Percentiles rank a stretch among this genome's conserved stretches.
Evolutionary conservation across 768 basidiomycete species (phyloP).

Genomic region (Suillus subaureus): DNA sequence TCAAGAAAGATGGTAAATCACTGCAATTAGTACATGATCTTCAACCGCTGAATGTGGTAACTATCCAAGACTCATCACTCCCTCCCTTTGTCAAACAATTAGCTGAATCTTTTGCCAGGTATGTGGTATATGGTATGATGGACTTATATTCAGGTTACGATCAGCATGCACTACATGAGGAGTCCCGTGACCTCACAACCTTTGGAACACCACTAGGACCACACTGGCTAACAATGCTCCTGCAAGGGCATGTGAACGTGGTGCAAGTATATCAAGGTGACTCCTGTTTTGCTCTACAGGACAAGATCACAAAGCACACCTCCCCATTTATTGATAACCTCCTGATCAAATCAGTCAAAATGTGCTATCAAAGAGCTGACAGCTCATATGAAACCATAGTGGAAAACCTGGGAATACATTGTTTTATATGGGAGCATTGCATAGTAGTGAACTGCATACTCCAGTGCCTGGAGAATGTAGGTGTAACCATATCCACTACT

Average conservation of each 20-base stretch:
- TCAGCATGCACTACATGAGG: slow-evolving; percentile 28
- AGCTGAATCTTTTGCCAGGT: slow-evolving; percentile 35
- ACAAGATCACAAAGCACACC: too few species aligned
- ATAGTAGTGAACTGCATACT: slow-evolving; percentile 8
- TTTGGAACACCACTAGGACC: slow-evolving; percentile 43
- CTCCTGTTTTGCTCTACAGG: slow-evolving; percentile 17
- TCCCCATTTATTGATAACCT: too few species aligned
- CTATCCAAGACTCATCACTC: slow-evolving; percentile 34
- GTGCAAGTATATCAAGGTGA: slow-evolving; percentile 34
- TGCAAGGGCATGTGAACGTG: too few species aligned
- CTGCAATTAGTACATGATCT: too few species aligned
- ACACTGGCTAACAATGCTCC: slow-evolving; percentile 1
- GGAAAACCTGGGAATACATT: too few species aligned
- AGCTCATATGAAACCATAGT: too few species aligned
- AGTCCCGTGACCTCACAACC: slow-evolving; percentile 40
- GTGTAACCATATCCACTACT: too few species aligned
- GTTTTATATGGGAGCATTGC: too few species aligned
- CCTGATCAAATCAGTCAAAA: too few species aligned
- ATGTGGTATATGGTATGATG: slow-evolving; percentile 31
- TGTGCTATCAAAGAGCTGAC: too few species aligned
- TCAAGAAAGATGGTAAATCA: too few species aligned
- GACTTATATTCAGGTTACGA: slow-evolving; percentile 43
- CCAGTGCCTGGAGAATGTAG: slow-evolving; percentile 35
- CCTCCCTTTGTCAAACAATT: slow-evolving; percentile 19
- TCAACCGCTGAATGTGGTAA: too few species aligned